Base-by-base conservation (phyloP, 2,329 filamentous ascomycete species). In the Aspergillus jensenii region DNA sequence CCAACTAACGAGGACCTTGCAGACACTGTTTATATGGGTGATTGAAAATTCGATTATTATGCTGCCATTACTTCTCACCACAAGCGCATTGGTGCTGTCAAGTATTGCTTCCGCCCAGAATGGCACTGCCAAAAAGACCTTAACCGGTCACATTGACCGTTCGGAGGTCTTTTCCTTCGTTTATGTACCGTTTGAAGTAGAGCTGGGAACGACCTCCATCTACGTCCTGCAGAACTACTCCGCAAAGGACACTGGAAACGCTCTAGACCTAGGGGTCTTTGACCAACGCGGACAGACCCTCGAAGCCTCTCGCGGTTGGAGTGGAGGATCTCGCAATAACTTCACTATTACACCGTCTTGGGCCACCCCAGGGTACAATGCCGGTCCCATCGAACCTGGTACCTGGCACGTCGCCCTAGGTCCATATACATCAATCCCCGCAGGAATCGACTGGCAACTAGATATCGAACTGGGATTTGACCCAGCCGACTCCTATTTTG, bases 101-200 rank as follows among this genome's bases (percentile, higher is more conserved):
- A 21, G 40, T 6, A 21, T 27, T 23, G 25, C 15, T 23, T 46
- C 31, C 6, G 47, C 47, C 27, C n/a, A 21, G 17, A 50, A 50
- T 25, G 23, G n/a, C 5, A n/a, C 59, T 17, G 55, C 61, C 52
- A 60, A 57, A 57, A 44, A 37, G 15, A 54, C 53, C 31, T 49
- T 67, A 45, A 65, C 51, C 2, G 51, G 51, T 1, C 52, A 55
- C 14, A 55, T 47, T 23, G 50, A 64, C 23, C 48, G 60, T 6
- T 59, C 60, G 25, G 35, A 66, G 43, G 56, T 67, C 37, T 59
- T 65, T 43, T 60, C 59, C 35, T 68, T 65, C 50, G 62, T 66
- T 47, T 68, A 67, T 46, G 65, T 23, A 3, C 44, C 44, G 5
- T 46, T 46, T 14, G 44, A 46, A 4, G 44, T 46, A 19, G 21